Evolutionary conservation across 108 stramenopile species (phyloP).

Genomic region (Cyclotella sp.): DNA sequence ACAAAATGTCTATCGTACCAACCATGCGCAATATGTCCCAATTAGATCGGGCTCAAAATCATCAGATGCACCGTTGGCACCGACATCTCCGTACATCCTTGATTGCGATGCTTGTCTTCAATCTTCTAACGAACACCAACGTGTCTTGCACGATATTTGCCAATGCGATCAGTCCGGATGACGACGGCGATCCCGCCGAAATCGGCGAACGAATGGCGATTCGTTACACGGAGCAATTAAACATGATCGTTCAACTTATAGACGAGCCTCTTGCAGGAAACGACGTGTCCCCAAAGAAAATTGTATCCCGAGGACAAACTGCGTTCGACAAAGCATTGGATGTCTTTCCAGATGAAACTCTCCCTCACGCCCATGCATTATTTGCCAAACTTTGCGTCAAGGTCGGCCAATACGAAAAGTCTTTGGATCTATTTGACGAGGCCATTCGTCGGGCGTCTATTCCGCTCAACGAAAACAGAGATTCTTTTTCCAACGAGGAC

Average conservation of each 20-base stretch:
- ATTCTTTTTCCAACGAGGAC: not conserved
- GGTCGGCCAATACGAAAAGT: constrained; percentile 16
- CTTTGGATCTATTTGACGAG: constrained; percentile 26
- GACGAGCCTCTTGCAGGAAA: not conserved
- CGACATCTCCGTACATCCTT: too few species aligned
- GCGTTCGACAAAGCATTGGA: constrained; percentile 21
- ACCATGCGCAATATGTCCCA: too few species aligned
- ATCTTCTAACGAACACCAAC: too few species aligned
- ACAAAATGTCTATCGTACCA: too few species aligned
- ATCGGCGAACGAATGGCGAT: constrained; percentile 7
- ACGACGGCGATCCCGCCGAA: not conserved
- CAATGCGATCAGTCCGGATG: too few species aligned
- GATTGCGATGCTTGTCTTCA: too few species aligned
- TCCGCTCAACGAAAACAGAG: constrained; percentile 9
- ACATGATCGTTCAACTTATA: constrained; percentile 11
- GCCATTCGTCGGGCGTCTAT: constrained; percentile 27
- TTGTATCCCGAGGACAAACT: constrained; percentile 11
- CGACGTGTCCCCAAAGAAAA: not conserved
- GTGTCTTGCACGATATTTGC: too few species aligned
- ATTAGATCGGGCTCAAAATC: too few species aligned
- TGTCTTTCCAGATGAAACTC: constrained; percentile 29
- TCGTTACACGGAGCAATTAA: constrained; percentile 17
- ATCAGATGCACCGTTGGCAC: too few species aligned
- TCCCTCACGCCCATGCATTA: constrained; percentile 25
- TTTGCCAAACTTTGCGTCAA: constrained; percentile 30